phyloP scores from a whole-genome alignment of 768 basidiomycete species.

The Roridomyces roridus region DNA sequence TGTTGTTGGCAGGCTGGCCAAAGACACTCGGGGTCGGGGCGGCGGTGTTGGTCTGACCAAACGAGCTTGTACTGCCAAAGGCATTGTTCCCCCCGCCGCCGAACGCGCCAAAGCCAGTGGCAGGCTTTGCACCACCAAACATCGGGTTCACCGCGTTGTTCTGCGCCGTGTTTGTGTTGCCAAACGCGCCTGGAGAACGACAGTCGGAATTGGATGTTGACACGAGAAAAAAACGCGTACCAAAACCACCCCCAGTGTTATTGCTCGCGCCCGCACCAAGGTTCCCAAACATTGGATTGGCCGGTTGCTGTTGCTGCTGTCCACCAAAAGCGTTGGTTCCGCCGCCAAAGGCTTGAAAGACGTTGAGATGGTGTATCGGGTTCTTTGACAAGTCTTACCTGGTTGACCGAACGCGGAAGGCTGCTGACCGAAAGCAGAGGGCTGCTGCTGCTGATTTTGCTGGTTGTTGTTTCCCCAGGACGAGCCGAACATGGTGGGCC shows the following conservation, averaged over 20 bases:
- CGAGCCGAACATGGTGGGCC: constrained; percentile 68
- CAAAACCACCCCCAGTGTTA: constrained; percentile 44
- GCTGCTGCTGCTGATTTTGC: constrained; percentile 60
- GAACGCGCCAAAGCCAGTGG: constrained; percentile 80
- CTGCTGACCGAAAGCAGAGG: constrained; percentile 76
- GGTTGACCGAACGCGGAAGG: constrained; percentile 67
- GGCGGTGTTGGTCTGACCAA: constrained; percentile 40
- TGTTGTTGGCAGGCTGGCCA: constrained; percentile 43
- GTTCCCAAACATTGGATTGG: constrained; percentile 85
- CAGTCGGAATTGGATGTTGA: constrained; percentile 23
- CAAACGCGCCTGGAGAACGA: constrained; percentile 51
- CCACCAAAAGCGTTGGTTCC: constrained; percentile 62
- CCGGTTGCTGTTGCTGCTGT: constrained; percentile 64
- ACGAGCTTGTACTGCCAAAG: constrained; percentile 56
- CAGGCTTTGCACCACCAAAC: constrained; percentile 74
- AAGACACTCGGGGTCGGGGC: constrained; percentile 40
- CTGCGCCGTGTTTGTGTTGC: constrained; percentile 40
- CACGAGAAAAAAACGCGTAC: constrained; percentile 40
- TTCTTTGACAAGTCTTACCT: constrained; percentile 43
- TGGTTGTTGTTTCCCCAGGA: constrained; percentile 75
- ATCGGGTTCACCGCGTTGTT: constrained; percentile 46
- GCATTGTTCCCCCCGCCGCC: constrained; percentile 54
- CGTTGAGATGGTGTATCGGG: constrained; percentile 28
- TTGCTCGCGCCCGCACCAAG: constrained; percentile 43
- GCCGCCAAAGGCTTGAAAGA: constrained; percentile 56